Evolutionary conservation across 768 basidiomycete genomes (phyloP).

Genomic region (Rhizopogon roseolus): DNA sequence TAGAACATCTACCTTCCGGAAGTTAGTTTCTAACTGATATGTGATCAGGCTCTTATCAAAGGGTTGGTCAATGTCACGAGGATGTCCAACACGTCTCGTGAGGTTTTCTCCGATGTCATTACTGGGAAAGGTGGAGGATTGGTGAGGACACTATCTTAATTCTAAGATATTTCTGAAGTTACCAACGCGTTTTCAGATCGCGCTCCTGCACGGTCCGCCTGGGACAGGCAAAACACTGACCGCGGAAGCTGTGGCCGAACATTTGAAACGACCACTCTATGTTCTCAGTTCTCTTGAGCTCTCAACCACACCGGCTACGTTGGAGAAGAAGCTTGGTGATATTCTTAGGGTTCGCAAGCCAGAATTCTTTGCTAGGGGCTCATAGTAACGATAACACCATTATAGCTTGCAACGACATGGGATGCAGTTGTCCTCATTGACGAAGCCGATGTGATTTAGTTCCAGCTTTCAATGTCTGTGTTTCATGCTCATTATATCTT

Average conservation of each 20-base stretch:
- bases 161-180: neutral
- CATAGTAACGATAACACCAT: constrained; percentile 31
- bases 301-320: constrained; percentile 38
- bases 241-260: constrained; percentile 55
- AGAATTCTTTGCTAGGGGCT: neutral
- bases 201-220: constrained; percentile 21
- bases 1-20: neutral
- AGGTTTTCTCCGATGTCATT: constrained; percentile 44
- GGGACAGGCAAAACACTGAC: constrained; percentile 51
- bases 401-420: constrained; percentile 55
- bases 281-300: constrained; percentile 53
- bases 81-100: constrained; percentile 12
- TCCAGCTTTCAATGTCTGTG: neutral
- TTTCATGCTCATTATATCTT: constrained; percentile 20
- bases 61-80: constrained; percentile 20
- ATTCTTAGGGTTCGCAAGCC: constrained; percentile 11
- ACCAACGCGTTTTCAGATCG: constrained; percentile 9
- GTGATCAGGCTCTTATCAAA: constrained; percentile 32
- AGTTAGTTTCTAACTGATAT: constrained; percentile 7
- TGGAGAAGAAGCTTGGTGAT: constrained; percentile 36
- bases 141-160: constrained; percentile 36
- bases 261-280: constrained; percentile 48
- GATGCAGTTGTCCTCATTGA: constrained; percentile 56
- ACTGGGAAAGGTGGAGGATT: constrained; percentile 61
- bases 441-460: constrained; percentile 28